phyloP scores from a whole-genome alignment of 148 eudicot species.

The Vaccinium macrocarpon region DNA sequence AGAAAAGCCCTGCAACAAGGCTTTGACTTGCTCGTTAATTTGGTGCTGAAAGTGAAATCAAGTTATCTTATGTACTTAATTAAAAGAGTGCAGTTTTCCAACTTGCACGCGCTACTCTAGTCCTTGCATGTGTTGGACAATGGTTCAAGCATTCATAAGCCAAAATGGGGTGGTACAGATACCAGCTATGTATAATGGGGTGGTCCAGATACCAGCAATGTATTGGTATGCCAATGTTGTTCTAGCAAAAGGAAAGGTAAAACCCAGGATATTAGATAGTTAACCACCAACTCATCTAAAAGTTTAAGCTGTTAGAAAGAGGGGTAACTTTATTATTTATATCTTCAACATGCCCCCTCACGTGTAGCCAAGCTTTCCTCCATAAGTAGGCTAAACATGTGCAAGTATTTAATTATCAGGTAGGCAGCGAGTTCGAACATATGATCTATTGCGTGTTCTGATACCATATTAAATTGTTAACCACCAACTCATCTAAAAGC shows the following conservation, averaged over 20 bases:
- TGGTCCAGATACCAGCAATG: not conserved
- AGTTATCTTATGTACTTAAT: not conserved
- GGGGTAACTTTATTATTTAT: no score
- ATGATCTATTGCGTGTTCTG: no score
- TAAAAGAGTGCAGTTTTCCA: not conserved
- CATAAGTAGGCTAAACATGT: no score
- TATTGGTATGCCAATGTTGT: not conserved
- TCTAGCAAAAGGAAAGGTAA: not conserved
- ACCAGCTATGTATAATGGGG: not conserved
- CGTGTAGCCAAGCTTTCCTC: no score
- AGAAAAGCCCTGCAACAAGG: not conserved
- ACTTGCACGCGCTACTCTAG: not conserved
- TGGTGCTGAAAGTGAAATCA: not conserved
- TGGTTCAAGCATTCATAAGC: not conserved
- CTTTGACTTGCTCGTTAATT: not conserved
- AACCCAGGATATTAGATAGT: not conserved
- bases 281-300: no score
- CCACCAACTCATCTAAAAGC: no score
- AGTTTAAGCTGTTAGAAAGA: no score
- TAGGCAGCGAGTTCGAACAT: no score
- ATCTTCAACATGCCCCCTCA: no score
- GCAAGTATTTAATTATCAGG: no score
- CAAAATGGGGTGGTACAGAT: no score
- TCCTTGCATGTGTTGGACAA: not conserved
- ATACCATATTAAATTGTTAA: no score